Conservation (phyloP, 106 monocot species). For the Alisma plantagoaquatica region DNA sequence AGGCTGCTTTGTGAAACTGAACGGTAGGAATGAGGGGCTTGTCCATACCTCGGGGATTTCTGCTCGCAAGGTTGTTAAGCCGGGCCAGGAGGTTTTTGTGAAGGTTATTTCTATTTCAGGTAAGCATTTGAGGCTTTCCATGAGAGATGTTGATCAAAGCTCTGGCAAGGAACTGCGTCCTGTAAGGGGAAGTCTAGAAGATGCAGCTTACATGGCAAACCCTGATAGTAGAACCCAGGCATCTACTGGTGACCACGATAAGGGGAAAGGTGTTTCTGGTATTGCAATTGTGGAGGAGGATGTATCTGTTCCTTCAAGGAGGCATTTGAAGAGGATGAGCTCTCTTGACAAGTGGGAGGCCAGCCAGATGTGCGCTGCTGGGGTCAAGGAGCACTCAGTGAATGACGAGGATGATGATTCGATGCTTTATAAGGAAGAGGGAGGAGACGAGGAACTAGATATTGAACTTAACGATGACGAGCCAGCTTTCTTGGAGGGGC, state of each 20-base stretch:
- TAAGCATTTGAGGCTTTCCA: conserved; percentile 61
- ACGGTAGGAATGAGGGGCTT: conserved; percentile 61
- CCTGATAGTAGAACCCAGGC: conserved; percentile 31
- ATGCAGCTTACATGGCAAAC: conserved; percentile 43
- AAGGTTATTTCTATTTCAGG: conserved; percentile 77
- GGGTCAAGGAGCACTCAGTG: conserved; percentile 49
- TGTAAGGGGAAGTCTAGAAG: conserved; percentile 34
- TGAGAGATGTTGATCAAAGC: conserved; percentile 83
- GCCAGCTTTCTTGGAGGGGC: conserved; percentile 80
- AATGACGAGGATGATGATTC: conserved; percentile 85
- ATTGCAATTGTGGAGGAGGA: conserved; percentile 52
- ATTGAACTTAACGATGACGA: conserved; percentile 90
- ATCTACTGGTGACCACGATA: conserved; percentile 9
- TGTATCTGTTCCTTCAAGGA: conserved; percentile 24
- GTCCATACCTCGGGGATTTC: conserved; percentile 81
- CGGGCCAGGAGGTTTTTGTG: conserved; percentile 67
- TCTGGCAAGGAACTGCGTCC: conserved; percentile 68
- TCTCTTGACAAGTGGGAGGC: conserved; percentile 93
- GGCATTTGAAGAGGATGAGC: conserved; percentile 87
- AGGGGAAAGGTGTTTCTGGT: conserved; percentile 55
- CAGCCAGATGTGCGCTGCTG: conserved; percentile 71
- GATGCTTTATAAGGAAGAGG: conserved; percentile 74
- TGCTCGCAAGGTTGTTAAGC: conserved; percentile 43
- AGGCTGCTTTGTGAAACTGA: conserved; percentile 74
- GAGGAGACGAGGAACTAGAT: conserved; percentile 80